Evolutionary conservation across 352 stramenopile genomes (phyloP), one percentile per base, ranked within the genome.

Genomic region (Pythium insidiosum): DNA sequence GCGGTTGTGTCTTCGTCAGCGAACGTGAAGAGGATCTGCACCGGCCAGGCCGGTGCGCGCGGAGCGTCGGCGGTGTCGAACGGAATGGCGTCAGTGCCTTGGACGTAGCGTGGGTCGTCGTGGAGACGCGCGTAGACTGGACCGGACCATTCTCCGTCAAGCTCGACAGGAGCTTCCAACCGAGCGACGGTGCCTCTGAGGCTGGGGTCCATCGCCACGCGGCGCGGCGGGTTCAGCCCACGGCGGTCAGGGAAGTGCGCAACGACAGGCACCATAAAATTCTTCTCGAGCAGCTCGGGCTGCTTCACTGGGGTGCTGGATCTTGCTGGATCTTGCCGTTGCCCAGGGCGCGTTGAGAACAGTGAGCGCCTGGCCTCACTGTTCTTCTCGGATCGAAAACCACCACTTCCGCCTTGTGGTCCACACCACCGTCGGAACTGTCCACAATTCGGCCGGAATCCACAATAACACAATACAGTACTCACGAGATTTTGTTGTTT

Each of bases 341-440:
- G 34, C 7, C 34, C 34, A 20, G 16, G 34, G 34, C 34, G 19
- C 21, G 16, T n/a, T n/a, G n/a, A n/a, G n/a, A n/a, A 22, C 34
- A 39, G 34, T 4, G 13, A 39, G 13, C 24, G 34, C 34, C 6
- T 39, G 34, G 12, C 34, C 12, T 39, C 34, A 39, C 34, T 39
- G 34, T 22, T 39, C 34, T 23, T 20, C 34, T 6, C 34, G 34
- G 34, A 25, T 12, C 34, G 34, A 20, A 22, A 39, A 39, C 34
- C 12, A n/a, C 34, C 34, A 20, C 16, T 39, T 42, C 34, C 34
- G 4, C 24, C 16, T 11, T 20, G 34, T 39, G 34, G 34, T 39
- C 16, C 34, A 39, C 34, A 29, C 37, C 37, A 42, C 37, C 29
- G n/a, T 22, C 29, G 37, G 37, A 42, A 42, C 37, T 22, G 21